These are phyloP conservation scores for Plasmodium sp. DNA, from an alignment of 169 alveolate genomes.

Conservation along the genomic window DNA sequence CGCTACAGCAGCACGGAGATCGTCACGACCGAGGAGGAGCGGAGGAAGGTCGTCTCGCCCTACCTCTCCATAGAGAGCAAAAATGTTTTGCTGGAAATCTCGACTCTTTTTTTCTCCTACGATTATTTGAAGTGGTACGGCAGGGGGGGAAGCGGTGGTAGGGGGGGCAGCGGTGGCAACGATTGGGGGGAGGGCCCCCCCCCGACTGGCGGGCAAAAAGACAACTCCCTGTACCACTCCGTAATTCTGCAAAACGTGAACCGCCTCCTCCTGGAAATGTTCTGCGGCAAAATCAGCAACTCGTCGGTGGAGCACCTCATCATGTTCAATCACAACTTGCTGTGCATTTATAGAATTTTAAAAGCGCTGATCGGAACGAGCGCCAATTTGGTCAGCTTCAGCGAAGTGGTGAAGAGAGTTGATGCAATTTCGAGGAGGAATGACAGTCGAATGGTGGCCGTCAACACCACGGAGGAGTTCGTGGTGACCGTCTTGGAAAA, in stretches of 20 bases:
- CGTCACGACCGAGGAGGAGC: conserved; percentile 9
- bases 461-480: background rate
- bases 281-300: conserved; percentile 14
- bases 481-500: conserved; percentile 1
- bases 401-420: background rate
- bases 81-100: conserved; percentile 23
- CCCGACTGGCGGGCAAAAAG: too few species aligned
- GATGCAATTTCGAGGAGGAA: background rate
- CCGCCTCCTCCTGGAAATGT: conserved; percentile 15
- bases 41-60: background rate
- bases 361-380: conserved; percentile 39
- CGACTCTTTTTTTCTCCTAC: conserved; percentile 24
- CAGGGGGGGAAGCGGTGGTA: background rate
- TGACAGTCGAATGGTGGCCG: background rate
- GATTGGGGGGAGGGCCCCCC: too few species aligned
- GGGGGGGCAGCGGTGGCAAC: background rate
- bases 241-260: conserved; percentile 22
- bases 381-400: conserved; percentile 22
- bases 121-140: conserved; percentile 21
- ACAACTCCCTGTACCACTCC: conserved; percentile 6
- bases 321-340: conserved; percentile 36
- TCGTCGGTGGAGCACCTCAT: conserved; percentile 5
- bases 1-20: conserved; percentile 20
- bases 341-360: conserved; percentile 43
- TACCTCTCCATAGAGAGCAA: conserved; percentile 47